Conservation (phyloP, 2,329 filamentous ascomycete genomes). For the Aureobasidium sp. region DNA sequence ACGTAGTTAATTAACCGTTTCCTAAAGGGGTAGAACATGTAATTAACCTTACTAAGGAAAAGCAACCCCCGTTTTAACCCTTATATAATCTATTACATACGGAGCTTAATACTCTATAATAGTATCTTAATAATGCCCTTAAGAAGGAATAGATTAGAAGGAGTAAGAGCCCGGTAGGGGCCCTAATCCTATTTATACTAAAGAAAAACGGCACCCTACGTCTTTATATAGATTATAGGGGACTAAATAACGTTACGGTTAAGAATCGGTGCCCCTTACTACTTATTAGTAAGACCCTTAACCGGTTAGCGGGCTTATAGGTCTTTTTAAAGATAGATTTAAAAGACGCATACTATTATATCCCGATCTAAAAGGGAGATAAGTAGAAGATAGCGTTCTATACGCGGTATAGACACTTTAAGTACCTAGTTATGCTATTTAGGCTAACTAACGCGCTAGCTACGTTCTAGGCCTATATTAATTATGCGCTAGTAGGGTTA, state of each 20-base stretch:
- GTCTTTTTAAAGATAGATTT: constrained; percentile 24
- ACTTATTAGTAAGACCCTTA: constrained; percentile 24
- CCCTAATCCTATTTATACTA: constrained; percentile 19
- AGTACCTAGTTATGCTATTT: constrained; percentile 26
- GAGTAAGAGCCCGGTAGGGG: neutral
- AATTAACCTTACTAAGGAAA: neutral
- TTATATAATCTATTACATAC: neutral
- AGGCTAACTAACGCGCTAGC: constrained; percentile 20
- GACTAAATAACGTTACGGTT: constrained; percentile 27
- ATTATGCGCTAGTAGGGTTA: constrained; percentile 18
- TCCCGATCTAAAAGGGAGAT: constrained; percentile 23
- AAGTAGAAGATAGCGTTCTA: constrained; percentile 22
- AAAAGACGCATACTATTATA: constrained; percentile 21
- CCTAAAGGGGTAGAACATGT: neutral
- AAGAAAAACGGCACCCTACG: constrained; percentile 20
- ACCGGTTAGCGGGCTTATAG: constrained; percentile 18
- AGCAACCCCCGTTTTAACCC: neutral
- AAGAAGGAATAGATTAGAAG: neutral
- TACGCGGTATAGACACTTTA: constrained; percentile 22
- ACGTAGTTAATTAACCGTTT: neutral
- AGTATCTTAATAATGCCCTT: no score
- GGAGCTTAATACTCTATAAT: no score
- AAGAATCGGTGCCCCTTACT: constrained; percentile 27
- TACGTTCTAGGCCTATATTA: constrained; percentile 27
- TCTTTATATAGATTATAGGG: constrained; percentile 28